These are phyloP conservation scores for Blakeslea trispora DNA, from an alignment of 371 early-diverging fungal species.

Conservation along the genomic window DNA sequence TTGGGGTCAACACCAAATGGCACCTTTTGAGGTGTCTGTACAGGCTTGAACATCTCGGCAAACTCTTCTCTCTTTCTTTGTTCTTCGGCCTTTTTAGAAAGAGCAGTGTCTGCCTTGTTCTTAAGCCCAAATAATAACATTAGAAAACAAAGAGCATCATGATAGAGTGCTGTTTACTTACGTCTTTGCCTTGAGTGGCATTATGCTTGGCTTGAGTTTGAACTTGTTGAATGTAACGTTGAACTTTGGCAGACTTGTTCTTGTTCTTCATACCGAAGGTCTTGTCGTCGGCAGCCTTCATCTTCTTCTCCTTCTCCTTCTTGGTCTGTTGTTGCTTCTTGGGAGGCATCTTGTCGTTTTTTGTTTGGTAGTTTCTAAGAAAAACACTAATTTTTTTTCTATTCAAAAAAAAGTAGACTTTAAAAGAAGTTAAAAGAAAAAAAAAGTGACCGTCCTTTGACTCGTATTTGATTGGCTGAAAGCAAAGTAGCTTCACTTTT, in stretches of 20 bases:
- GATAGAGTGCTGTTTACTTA: background rate
- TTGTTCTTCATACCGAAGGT: constrained; percentile 99
- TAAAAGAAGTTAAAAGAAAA: too few relatives aligned
- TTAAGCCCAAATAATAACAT: too few relatives aligned
- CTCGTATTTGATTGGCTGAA: too few relatives aligned
- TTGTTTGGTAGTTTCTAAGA: too few relatives aligned
- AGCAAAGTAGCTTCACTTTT: too few relatives aligned
- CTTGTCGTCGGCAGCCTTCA: constrained; percentile 93
- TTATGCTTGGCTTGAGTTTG: constrained; percentile 79
- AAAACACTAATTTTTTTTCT: too few relatives aligned
- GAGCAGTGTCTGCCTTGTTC: constrained; percentile 28
- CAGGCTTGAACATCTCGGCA: constrained; percentile 88
- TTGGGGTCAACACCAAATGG: constrained; percentile 99
- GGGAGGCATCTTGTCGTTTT: constrained; percentile 68
- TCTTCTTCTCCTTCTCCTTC: constrained; percentile 69
- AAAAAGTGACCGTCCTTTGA: too few relatives aligned
- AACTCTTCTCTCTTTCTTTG: constrained; percentile 58
- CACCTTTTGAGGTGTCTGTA: constrained; percentile 90
- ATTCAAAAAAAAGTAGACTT: too few relatives aligned
- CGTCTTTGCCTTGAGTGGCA: constrained; percentile 8
- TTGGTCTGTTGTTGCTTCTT: constrained; percentile 66
- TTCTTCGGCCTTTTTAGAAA: constrained; percentile 47
- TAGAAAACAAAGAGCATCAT: too few relatives aligned
- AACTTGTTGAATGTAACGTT: constrained; percentile 89
- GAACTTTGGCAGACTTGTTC: constrained; percentile 88